phyloP scores from a whole-genome alignment of 257 asterid genomes.

The Jacaranda copaia region DNA sequence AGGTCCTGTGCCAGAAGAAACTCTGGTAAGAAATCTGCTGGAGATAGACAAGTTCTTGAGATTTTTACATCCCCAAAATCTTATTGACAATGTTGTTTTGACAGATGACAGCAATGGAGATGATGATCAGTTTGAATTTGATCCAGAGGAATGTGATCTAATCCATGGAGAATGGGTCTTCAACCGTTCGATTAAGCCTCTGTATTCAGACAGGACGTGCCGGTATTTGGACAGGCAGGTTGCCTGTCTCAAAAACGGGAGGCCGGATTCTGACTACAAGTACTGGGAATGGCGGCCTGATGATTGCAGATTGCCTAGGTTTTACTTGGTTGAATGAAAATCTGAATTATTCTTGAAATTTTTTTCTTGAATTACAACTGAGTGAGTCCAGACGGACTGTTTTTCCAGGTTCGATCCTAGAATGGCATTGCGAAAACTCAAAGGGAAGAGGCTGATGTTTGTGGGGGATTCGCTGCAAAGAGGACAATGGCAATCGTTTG shows the following conservation, averaged over 20 bases:
- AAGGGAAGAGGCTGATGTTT: slow-evolving; percentile 87
- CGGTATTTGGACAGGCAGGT: slow-evolving; percentile 78
- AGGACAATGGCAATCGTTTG: slow-evolving; percentile 93
- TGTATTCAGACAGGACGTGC: slow-evolving; percentile 72
- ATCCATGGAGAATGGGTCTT: slow-evolving; percentile 81
- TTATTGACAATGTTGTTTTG: slow-evolving; percentile 30
- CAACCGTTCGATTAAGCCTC: slow-evolving; percentile 70
- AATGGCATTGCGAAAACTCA: slow-evolving; percentile 60
- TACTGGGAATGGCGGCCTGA: slow-evolving; percentile 95
- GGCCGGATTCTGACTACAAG: slow-evolving; percentile 74
- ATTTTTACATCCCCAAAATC: slow-evolving; percentile 31
- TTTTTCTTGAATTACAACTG: too few species aligned
- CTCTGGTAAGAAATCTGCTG: slow-evolving; percentile 40
- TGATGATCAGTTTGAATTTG: slow-evolving; percentile 68
- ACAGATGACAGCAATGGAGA: slow-evolving; percentile 47
- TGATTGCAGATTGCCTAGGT: slow-evolving; percentile 93
- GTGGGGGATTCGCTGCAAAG: slow-evolving; percentile 94
- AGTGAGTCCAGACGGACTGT: background rate
- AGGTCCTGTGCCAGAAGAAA: slow-evolving; percentile 59
- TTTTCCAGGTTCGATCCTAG: slow-evolving; percentile 72
- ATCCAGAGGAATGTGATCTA: slow-evolving; percentile 77
- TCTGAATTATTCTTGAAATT: too few species aligned
- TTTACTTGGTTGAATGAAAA: background rate
- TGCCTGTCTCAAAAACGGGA: slow-evolving; percentile 78
- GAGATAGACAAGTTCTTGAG: background rate